A percentile compares a stretch with the other conserved stretches of the same genome.
Evolutionary conservation across 2,329 filamentous ascomycete species (phyloP).

Genomic region (Diaporthe eres): DNA sequence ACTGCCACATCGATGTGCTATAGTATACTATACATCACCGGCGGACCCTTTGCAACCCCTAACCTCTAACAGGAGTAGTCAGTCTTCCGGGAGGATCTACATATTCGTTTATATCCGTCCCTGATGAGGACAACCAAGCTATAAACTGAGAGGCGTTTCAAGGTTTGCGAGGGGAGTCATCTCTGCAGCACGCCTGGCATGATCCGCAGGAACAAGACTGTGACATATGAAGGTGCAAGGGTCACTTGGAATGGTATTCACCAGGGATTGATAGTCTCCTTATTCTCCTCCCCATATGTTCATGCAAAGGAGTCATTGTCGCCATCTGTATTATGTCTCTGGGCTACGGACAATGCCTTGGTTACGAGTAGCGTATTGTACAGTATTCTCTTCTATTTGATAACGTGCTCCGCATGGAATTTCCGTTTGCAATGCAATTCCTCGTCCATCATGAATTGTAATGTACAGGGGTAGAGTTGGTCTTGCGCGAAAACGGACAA

Average conservation of each 20-base stretch:
- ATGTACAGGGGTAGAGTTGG: slow-evolving; percentile 10
- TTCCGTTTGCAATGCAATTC: background rate
- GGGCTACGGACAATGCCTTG: background rate
- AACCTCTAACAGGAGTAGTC: too few relatives aligned
- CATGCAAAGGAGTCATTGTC: too few relatives aligned
- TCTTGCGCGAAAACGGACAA: background rate
- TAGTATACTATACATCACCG: background rate
- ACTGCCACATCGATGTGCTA: background rate
- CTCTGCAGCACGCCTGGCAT: background rate
- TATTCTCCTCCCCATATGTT: background rate
- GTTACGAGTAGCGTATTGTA: slow-evolving; percentile 12
- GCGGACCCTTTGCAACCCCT: background rate
- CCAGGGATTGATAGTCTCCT: background rate
- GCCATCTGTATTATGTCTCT: background rate
- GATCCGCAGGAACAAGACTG: too few relatives aligned
- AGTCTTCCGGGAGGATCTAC: too few relatives aligned
- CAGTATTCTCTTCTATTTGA: slow-evolving; percentile 4
- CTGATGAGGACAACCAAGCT: too few relatives aligned
- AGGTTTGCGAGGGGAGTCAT: background rate
- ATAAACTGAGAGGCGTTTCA: too few relatives aligned
- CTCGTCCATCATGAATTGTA: slow-evolving; percentile 4
- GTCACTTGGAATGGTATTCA: background rate
- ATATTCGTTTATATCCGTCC: accelerated
- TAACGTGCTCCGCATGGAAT: background rate
- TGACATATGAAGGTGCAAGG: background rate